A percentile compares a stretch with the other conserved stretches of the same genome.
Evolutionary conservation across 2,329 filamentous ascomycete genomes (phyloP).

Genomic region (Penicillium sp.): DNA sequence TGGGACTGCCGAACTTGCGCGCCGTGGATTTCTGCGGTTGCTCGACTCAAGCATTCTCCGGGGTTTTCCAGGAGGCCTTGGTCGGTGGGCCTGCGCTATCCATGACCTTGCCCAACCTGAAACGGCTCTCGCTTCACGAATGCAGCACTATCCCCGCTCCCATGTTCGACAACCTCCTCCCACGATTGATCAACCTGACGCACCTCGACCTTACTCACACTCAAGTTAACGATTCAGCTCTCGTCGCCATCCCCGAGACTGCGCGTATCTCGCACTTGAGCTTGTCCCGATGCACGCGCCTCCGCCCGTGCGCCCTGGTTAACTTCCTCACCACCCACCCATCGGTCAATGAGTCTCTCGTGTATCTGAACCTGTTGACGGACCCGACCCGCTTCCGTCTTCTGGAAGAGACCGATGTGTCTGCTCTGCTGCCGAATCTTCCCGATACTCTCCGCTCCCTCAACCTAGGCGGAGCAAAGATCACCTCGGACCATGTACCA

Average conservation of each 20-base stretch:
- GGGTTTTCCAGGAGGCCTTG: slow-evolving; percentile 60
- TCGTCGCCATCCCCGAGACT: slow-evolving; percentile 68
- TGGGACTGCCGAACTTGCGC: slow-evolving; percentile 61
- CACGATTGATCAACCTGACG: slow-evolving; percentile 68
- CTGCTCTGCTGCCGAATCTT: slow-evolving; percentile 63
- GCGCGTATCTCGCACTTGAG: slow-evolving; percentile 76
- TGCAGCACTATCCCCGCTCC: slow-evolving; percentile 68
- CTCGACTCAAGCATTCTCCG: slow-evolving; percentile 66
- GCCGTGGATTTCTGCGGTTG: slow-evolving; percentile 77
- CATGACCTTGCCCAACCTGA: slow-evolving; percentile 59
- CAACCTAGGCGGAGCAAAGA: slow-evolving; percentile 72
- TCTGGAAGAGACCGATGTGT: slow-evolving; percentile 65
- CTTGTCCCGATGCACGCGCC: slow-evolving; percentile 70
- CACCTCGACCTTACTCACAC: slow-evolving; percentile 80
- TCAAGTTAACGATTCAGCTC: slow-evolving; percentile 68
- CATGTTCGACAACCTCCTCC: slow-evolving; percentile 68
- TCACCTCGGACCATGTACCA: slow-evolving; percentile 64
- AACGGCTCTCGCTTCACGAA: slow-evolving; percentile 73
- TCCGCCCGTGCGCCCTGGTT: slow-evolving; percentile 66
- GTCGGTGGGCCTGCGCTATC: slow-evolving; percentile 47
- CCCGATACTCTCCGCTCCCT: slow-evolving; percentile 69
- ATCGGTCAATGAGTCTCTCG: slow-evolving; percentile 62
- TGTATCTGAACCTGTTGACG: slow-evolving; percentile 71
- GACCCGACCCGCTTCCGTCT: slow-evolving; percentile 72
- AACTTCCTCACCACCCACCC: slow-evolving; percentile 71